A percentile compares a stretch with the other conserved stretches of the same genome.
Evolutionary conservation across 2,329 filamentous ascomycete genomes (phyloP).

Genomic region (Metarhizium brunneum): DNA sequence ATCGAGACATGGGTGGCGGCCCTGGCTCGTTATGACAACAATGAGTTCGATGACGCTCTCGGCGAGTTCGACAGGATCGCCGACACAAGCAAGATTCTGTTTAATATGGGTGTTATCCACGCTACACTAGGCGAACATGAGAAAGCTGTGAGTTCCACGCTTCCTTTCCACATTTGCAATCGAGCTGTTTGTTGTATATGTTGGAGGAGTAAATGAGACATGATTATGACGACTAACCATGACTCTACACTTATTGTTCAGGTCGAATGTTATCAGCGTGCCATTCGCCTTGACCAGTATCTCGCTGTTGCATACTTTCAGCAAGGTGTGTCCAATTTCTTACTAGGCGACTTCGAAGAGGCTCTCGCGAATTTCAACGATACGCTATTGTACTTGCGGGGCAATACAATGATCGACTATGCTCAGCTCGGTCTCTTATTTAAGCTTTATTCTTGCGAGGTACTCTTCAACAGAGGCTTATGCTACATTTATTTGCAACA

Average conservation of each 20-base stretch:
- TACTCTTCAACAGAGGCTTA: slow-evolving; percentile 91
- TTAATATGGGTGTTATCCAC: slow-evolving; percentile 97
- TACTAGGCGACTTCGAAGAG: slow-evolving; percentile 94
- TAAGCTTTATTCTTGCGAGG: slow-evolving; percentile 94
- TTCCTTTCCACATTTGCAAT: neutral
- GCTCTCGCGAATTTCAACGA: slow-evolving; percentile 98
- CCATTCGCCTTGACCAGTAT: slow-evolving; percentile 85
- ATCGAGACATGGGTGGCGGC: slow-evolving; percentile 98
- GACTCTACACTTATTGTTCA: slow-evolving; percentile 24
- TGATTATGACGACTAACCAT: neutral
- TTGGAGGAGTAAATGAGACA: neutral
- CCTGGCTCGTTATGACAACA: slow-evolving; percentile 87
- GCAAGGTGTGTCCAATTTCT: slow-evolving; percentile 94
- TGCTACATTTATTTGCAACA: slow-evolving; percentile 97
- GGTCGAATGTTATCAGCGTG: slow-evolving; percentile 92
- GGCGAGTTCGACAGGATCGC: slow-evolving; percentile 76
- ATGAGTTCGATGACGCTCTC: slow-evolving; percentile 88
- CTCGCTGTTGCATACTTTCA: slow-evolving; percentile 98
- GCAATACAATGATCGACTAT: slow-evolving; percentile 97
- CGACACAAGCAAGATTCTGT: slow-evolving; percentile 96
- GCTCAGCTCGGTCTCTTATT: slow-evolving; percentile 91
- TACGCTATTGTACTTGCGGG: slow-evolving; percentile 84
- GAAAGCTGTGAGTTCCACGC: slow-evolving; percentile 63
- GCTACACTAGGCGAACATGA: slow-evolving; percentile 93
- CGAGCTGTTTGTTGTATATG: neutral